A percentile compares a stretch with the other conserved stretches of the same genome.
Evolutionary conservation across 2,329 filamentous ascomycete genomes (phyloP).

Genomic region (Domatiomyces catenatus): DNA sequence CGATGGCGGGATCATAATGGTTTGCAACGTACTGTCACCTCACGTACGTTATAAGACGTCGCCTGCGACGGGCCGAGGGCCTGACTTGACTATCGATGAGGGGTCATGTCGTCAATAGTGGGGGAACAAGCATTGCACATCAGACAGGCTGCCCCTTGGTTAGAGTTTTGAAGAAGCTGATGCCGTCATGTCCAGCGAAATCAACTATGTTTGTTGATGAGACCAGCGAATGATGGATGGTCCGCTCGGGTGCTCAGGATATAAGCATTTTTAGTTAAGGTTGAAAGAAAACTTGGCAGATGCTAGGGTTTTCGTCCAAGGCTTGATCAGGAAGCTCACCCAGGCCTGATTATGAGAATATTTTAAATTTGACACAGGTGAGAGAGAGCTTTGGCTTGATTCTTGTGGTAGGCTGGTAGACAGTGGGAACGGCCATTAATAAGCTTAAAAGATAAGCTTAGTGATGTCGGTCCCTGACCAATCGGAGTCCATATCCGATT

Average conservation of each 20-base stretch:
- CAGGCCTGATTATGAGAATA: too few species aligned
- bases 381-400: too few species aligned
- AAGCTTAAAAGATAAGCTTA: too few species aligned
- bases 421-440: too few species aligned
- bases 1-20: slow-evolving; percentile 21
- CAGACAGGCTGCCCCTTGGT: neutral
- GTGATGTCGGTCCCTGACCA: neutral
- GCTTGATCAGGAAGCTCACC: neutral
- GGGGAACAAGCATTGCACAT: neutral
- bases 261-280: neutral
- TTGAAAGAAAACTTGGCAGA: neutral
- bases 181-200: neutral
- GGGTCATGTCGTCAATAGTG: neutral
- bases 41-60: neutral
- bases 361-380: too few species aligned
- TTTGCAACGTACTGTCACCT: neutral
- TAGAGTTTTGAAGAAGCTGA: neutral
- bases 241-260: too few species aligned
- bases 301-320: neutral
- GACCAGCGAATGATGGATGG: neutral
- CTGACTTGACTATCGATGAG: neutral
- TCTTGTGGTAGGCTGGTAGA: too few species aligned
- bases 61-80: neutral
- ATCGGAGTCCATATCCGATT: neutral
- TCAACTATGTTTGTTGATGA: neutral